Evolutionary conservation across 768 basidiomycete species (phyloP), one percentile per base, ranked within the genome.

Genomic region (Kwoniella mangroviensis): DNA sequence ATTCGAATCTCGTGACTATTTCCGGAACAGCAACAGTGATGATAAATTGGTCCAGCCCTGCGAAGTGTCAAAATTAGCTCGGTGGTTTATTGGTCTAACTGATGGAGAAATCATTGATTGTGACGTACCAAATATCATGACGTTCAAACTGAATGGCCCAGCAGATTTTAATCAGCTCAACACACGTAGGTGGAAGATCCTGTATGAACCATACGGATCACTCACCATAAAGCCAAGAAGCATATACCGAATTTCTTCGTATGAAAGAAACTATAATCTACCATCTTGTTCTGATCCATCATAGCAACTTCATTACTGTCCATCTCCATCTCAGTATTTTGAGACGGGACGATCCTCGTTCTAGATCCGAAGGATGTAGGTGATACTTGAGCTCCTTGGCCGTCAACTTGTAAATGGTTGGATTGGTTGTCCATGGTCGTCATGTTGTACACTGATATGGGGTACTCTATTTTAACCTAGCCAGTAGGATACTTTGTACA

Each of bases 1-100:
- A 63, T 12, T 65, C 40, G 43, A 73, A 75, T 45, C 63, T 54
- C 11, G 63, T 67, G 43, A 74, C 66, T 10, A 76, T 74, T 19
- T 71, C 59, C 2, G 75, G 75, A 4, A 76, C 71, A 19, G 75
- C 75, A 5, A 73, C 71, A 4, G 65, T 69, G 45, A 76, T 70
- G 65, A 76, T 76, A 40, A 76, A 76, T 22, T 69, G 68, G 53
- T 76, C 75, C 42, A 74, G 60, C 17, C 58, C 58, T 60, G 41
- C 17, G 6, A 34, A 7, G 34, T 34, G 6, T 7, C 4, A 5
- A 7, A 34, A 34, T 34, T 34, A 34, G 34, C 34, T 34, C 34
- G 34, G 34, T 34, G 34, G 34, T 34, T 34, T 34, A 34, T 34
- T 0, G 34, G 6, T 34, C 34, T 7, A 34, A 34, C 6, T 34